phyloP scores from a whole-genome alignment of 176 grass and related monocot genomes.

The Oropetium thomaeum region DNA sequence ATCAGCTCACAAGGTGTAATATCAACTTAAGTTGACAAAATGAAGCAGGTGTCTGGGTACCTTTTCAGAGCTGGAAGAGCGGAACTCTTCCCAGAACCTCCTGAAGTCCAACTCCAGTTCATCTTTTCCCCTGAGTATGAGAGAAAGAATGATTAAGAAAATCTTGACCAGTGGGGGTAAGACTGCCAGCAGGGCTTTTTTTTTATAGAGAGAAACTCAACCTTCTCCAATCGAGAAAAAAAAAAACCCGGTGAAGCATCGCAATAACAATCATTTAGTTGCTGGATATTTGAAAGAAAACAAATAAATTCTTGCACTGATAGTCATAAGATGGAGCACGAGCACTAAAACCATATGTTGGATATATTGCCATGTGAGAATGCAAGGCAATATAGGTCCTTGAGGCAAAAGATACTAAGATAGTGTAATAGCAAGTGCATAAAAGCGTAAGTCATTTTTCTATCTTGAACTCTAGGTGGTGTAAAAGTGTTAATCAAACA shows the following conservation, averaged over 20 bases:
- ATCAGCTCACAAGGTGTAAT: slow-evolving; percentile 8
- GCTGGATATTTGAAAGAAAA: slow-evolving; percentile 32
- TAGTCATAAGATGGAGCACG: slow-evolving; percentile 22
- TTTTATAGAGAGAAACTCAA: no score
- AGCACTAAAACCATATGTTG: neutral
- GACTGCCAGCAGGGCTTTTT: no score
- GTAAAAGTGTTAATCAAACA: slow-evolving; percentile 1
- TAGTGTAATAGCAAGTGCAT: neutral
- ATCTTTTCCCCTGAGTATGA: slow-evolving; percentile 67
- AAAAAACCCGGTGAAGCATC: no score
- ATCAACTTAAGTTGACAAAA: slow-evolving; percentile 22
- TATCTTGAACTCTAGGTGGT: neutral
- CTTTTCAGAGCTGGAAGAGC: slow-evolving; percentile 98
- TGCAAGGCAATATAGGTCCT: neutral
- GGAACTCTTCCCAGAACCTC: slow-evolving; percentile 99
- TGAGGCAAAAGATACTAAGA: neutral
- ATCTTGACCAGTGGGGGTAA: no score
- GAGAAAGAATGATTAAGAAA: slow-evolving; percentile 33
- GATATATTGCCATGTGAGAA: slow-evolving; percentile 20
- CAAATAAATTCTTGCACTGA: neutral
- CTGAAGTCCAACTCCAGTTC: slow-evolving; percentile 89
- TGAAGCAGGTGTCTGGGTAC: slow-evolving; percentile 27
- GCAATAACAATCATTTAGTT: no score
- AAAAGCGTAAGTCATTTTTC: neutral
- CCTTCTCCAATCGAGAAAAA: no score